These are phyloP conservation scores for Capsella bursapastoris DNA, from an alignment of 345 rosid species.

Conservation along the genomic window DNA sequence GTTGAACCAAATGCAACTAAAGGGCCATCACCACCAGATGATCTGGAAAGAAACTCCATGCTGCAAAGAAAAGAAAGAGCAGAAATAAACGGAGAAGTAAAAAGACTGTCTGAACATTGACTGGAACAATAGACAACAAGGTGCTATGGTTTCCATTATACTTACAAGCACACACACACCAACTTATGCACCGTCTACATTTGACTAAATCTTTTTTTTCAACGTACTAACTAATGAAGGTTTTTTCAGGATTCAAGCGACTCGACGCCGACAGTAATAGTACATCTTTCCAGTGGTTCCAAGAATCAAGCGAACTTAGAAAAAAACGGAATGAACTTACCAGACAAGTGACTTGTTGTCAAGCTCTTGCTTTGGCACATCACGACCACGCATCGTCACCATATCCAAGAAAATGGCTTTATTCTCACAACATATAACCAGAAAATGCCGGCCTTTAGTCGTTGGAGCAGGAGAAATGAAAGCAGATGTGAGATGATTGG, in stretches of 20 bases:
- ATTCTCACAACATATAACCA: constrained; percentile 94
- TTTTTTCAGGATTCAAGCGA: constrained; percentile 12
- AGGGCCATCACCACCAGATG: constrained; percentile 87
- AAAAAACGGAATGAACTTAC: constrained; percentile 48
- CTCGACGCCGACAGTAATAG: constrained; percentile 1
- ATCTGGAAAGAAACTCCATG: constrained; percentile 92
- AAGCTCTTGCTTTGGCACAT: constrained; percentile 95
- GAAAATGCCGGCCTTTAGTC: constrained; percentile 93
- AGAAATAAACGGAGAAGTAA: not conserved
- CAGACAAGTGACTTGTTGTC: constrained; percentile 94
- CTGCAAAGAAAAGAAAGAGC: constrained; percentile 51
- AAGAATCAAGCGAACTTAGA: constrained; percentile 1
- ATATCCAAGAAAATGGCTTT: constrained; percentile 94
- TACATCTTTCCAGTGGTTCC: not conserved
- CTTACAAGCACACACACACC: constrained; percentile 7
- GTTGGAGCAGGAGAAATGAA: constrained; percentile 88
- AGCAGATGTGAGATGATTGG: constrained; percentile 75
- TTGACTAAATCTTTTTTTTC: not conserved
- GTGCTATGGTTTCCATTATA: not conserved
- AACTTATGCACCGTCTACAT: constrained; percentile 9
- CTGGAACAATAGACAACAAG: constrained; percentile 15
- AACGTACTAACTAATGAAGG: constrained; percentile 19
- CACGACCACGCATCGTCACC: constrained; percentile 98
- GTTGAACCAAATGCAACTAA: constrained; percentile 98
- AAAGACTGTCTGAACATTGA: constrained; percentile 10